Evolutionary conservation across 202 grass and related monocot species (phyloP), one percentile per base, ranked within the genome.

Genomic region (Setaria italica): DNA sequence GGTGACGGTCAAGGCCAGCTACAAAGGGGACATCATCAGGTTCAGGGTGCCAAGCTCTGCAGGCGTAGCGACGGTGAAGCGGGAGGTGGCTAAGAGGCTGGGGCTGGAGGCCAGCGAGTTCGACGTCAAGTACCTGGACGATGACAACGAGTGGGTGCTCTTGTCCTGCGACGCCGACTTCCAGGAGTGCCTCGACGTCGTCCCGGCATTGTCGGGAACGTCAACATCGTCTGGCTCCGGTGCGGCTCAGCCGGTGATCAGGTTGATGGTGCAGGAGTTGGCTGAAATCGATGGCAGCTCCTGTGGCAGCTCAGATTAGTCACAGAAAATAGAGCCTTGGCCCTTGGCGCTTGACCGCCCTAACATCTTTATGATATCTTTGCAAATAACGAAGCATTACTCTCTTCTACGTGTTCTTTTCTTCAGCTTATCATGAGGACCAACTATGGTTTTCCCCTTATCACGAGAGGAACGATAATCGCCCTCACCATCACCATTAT

Each of bases 41-140:
- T 95, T 95, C 85, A 80, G 90, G 34, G 82, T 90, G 76, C 77
- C 84, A 0, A 53, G 35, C 78, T 71, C 80, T 1, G 76, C 83
- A 4, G 77, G 88, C 4, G 55, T 92, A 0, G 12, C 53, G 5
- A 87, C 19, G 2, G 78, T 92, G 68, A 90, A 92, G 78, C 62
- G 15, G 46, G 93, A 92, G 87, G 88, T 95, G 68, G 88, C 88
- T 69, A 90, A 72, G 86, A 86, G 93, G 90, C 75, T 95, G 76
- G 67, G 82, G 46, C 53, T 92, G 73, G 88, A 89, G 4, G 68
- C 55, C 0, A 43, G 81, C 29, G 39, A 73, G 43, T 95, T 95
- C 11, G 83, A 90, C 12, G 74, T 92, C 88, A 92, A 95, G 86
- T 95, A 92, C 78, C 73, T 95, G 9, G 93, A 95, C 51, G 88